Percentiles rank a stretch among this genome's conserved stretches.
Conservation (phyloP, 805 yeast genomes). For the Starmerella tilneyi region DNA sequence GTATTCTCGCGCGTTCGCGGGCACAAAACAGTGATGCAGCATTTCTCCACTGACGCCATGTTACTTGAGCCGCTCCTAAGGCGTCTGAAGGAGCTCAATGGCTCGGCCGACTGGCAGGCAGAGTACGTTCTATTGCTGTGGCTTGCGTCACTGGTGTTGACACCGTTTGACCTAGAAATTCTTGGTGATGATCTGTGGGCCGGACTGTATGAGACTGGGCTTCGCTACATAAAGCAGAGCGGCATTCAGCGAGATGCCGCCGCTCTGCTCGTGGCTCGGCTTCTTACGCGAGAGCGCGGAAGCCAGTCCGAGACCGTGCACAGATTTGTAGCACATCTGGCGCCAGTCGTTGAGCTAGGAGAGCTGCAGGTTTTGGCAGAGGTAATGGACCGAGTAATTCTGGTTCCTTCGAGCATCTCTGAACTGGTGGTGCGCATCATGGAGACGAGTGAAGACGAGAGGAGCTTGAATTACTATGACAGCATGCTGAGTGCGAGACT, state of each 20-base stretch:
- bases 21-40: constrained; percentile 47
- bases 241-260: constrained; percentile 53
- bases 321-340: neutral
- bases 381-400: constrained; percentile 13
- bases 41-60: constrained; percentile 51
- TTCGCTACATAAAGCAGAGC: constrained; percentile 33
- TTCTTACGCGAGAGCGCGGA: constrained; percentile 37
- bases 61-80: constrained; percentile 36
- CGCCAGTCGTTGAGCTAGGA: neutral
- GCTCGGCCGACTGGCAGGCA: constrained; percentile 36
- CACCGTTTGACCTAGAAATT: constrained; percentile 55
- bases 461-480: neutral
- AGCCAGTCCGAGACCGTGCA: neutral
- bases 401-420: constrained; percentile 2
- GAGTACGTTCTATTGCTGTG: constrained; percentile 50
- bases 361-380: constrained; percentile 10
- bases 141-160: constrained; percentile 58
- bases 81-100: constrained; percentile 21
- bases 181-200: constrained; percentile 32
- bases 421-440: neutral
- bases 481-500: constrained; percentile 1
- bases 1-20: constrained; percentile 56
- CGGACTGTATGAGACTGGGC: constrained; percentile 33
- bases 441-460: neutral
- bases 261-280: constrained; percentile 42